These are phyloP conservation scores for Termitomyces titanicus DNA, from an alignment of 768 basidiomycete species.

Conservation along the genomic window DNA sequence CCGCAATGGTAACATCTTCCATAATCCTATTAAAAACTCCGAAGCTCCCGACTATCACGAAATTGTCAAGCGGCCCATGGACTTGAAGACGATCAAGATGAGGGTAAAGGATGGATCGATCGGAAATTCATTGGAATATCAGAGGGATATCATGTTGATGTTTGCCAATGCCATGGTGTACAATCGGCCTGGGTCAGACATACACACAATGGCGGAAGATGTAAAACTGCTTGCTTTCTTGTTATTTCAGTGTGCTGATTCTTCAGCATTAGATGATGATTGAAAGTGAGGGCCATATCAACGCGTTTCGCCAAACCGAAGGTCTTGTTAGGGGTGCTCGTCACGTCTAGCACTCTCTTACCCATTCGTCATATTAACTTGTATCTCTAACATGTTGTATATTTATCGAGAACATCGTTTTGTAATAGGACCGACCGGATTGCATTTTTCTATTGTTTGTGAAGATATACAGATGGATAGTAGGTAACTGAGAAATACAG, in stretches of 20 bases:
- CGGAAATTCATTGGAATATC: conserved; percentile 78
- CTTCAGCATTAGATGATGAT: conserved; percentile 60
- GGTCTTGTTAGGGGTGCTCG: conserved; percentile 51
- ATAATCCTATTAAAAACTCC: conserved; percentile 81
- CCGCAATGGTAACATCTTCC: conserved; percentile 86
- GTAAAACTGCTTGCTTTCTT: conserved; percentile 40
- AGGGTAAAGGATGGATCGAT: conserved; percentile 83
- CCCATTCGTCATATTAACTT: neutral
- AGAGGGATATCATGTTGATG: conserved; percentile 89
- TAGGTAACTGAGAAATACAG: conserved; percentile 1
- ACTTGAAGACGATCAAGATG: conserved; percentile 89
- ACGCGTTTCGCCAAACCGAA: conserved; percentile 73
- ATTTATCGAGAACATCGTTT: neutral
- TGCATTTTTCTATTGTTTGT: neutral
- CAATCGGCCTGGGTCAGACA: conserved; percentile 81
- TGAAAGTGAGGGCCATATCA: conserved; percentile 64
- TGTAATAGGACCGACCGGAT: neutral
- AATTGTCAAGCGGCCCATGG: conserved; percentile 93
- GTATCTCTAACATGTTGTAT: neutral
- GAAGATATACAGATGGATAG: neutral
- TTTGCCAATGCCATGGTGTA: conserved; percentile 99
- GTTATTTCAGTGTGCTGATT: neutral
- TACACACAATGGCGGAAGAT: conserved; percentile 89
- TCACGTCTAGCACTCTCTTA: conserved; percentile 18
- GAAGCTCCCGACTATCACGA: conserved; percentile 92